phyloP scores from a whole-genome alignment of 2,329 filamentous ascomycete species.

The Fusarium camptoceras region DNA sequence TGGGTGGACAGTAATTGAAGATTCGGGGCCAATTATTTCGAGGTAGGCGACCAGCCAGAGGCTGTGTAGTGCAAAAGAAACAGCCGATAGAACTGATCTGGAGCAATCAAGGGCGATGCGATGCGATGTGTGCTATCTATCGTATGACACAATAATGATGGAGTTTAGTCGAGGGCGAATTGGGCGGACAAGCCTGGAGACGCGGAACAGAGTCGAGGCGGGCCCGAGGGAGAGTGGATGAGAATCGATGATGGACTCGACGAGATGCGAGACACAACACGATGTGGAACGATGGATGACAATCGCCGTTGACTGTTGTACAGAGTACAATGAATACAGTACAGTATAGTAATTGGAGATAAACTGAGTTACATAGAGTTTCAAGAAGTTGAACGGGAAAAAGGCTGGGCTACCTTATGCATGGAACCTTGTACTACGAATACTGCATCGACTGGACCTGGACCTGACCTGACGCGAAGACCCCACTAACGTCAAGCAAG shows the following conservation, averaged over 20 bases:
- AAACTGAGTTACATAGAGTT: slow-evolving; percentile 11
- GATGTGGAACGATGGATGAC: neutral
- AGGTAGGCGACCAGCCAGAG: slow-evolving; percentile 6
- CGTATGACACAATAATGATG: slow-evolving; percentile 38
- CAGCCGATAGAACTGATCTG: neutral
- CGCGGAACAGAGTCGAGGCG: slow-evolving; percentile 4
- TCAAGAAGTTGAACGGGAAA: slow-evolving; percentile 21
- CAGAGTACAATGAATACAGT: neutral
- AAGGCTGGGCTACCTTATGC: slow-evolving; percentile 27
- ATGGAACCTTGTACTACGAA: slow-evolving; percentile 7
- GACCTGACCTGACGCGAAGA: slow-evolving; percentile 21
- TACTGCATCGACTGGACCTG: slow-evolving; percentile 9
- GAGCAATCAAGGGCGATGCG: neutral
- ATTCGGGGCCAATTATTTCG: slow-evolving; percentile 17
- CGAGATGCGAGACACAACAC: neutral
- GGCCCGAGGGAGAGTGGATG: neutral
- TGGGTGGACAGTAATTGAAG: slow-evolving; percentile 10
- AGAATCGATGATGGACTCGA: neutral
- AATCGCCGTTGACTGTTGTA: neutral
- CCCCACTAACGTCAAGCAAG: slow-evolving; percentile 23
- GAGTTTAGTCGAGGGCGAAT: slow-evolving; percentile 4
- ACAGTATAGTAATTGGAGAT: neutral
- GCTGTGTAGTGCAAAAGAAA: neutral
- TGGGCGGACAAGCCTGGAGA: slow-evolving; percentile 12
- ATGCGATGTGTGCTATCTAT: neutral